Conservation (phyloP, 2,329 filamentous ascomycete genomes). For the Cladosporium halotolerans region DNA sequence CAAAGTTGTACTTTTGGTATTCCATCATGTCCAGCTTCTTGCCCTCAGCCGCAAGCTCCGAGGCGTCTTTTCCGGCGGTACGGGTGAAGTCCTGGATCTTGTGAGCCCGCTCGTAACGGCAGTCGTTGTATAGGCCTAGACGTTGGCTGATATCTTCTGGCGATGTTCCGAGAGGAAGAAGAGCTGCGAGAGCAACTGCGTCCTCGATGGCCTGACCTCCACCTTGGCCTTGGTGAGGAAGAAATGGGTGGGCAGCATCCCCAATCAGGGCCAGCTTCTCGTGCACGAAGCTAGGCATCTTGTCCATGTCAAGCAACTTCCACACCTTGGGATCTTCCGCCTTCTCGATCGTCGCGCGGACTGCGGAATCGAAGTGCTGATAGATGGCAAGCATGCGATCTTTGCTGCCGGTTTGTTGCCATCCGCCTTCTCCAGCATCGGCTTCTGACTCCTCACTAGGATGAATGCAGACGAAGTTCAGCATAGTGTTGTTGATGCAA, state of each 20-base stretch:
- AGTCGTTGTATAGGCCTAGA: slow-evolving; percentile 51
- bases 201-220: slow-evolving; percentile 63
- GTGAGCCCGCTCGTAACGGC: slow-evolving; percentile 52
- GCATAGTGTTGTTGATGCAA: slow-evolving; percentile 39
- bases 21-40: slow-evolving; percentile 23
- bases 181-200: slow-evolving; percentile 51
- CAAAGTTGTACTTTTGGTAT: slow-evolving; percentile 28
- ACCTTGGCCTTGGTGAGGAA: slow-evolving; percentile 59
- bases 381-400: slow-evolving; percentile 37
- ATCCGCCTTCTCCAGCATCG: slow-evolving; percentile 22
- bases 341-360: slow-evolving; percentile 34
- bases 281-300: slow-evolving; percentile 50
- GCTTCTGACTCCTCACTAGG: slow-evolving; percentile 28
- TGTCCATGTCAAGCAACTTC: slow-evolving; percentile 57
- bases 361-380: slow-evolving; percentile 31
- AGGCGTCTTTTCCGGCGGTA: slow-evolving; percentile 38
- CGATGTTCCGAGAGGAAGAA: slow-evolving; percentile 46
- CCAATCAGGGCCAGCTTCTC: slow-evolving; percentile 54
- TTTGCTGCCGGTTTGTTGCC: slow-evolving; percentile 34
- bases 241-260: slow-evolving; percentile 63
- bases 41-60: slow-evolving; percentile 9
- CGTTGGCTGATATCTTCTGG: slow-evolving; percentile 47
- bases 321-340: slow-evolving; percentile 41
- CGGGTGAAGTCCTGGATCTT: slow-evolving; percentile 54
- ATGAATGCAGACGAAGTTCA: slow-evolving; percentile 43